Evolutionary conservation across 2,329 filamentous ascomycete genomes (phyloP), one percentile per base, ranked within the genome.

Genomic region (Verticillium nonalfalfae): DNA sequence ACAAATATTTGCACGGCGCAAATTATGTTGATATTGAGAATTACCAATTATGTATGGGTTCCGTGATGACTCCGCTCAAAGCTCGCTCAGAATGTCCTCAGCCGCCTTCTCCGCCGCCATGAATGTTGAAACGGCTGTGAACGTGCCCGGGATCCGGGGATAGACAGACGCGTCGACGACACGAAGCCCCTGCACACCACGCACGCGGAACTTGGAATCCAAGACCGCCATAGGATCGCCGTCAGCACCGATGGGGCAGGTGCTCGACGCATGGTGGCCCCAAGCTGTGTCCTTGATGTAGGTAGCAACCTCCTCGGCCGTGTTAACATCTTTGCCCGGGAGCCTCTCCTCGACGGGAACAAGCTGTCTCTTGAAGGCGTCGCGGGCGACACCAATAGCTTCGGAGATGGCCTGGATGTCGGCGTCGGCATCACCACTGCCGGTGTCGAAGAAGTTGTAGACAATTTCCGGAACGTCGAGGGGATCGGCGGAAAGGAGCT

Each of bases 401-500:
- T 90, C 85, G 36, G 77, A 75, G 11, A 86, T 65, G 1, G 85
- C 83, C 57, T 85, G 80, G 10, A 83, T 68, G 57, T 85, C 79
- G 36, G 78, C 74, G 0, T 72, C 73, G 4, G 76, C 74, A 7
- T 82, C 81, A 21, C 79, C 76, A 21, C 70, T 74, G n/a, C 82
- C 82, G 0, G 76, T 75, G 56, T 74, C 76, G 76, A 78, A 86
- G 68, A 80, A 83, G 66, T 83, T 82, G 75, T 87, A 86, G 69
- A 81, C 79, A 68, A 88, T 87, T 1, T 81, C 45, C 15, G 45
- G 45, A 5, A 26, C 18, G 18, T 50, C 45, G 2, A 50, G 80
- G 0, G 87, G 86, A 67, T 90, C 80, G 0, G 81, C 75, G 0
- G 85, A 88, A 18, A 76, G 78, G 1, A 91, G 78, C 2, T 75